Conservation (phyloP, 2,329 filamentous ascomycete genomes). For the Zymoseptoria crescenta region DNA sequence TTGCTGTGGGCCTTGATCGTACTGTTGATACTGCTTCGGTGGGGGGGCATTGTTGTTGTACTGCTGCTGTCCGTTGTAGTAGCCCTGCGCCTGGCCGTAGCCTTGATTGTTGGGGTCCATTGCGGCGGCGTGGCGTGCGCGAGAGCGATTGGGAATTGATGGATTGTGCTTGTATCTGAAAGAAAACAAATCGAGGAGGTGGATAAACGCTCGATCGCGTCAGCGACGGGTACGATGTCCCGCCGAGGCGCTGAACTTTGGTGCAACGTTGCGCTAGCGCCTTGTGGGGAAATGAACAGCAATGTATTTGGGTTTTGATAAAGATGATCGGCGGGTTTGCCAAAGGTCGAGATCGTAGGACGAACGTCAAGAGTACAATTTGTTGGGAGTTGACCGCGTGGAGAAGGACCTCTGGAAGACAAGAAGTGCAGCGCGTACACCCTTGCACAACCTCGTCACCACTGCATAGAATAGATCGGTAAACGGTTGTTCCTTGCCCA, state of each 20-base stretch:
- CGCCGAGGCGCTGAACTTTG: not conserved
- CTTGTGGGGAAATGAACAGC: not conserved
- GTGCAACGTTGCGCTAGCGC: not conserved
- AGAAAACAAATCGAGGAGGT: not conserved
- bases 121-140: not conserved
- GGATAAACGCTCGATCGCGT: not conserved
- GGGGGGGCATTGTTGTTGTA: not conserved
- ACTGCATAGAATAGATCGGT: too few relatives aligned
- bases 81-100: constrained; percentile 13
- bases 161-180: not conserved
- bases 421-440: too few relatives aligned
- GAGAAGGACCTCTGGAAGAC: too few relatives aligned
- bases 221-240: not conserved
- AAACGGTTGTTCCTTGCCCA: too few relatives aligned
- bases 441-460: too few relatives aligned
- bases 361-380: not conserved
- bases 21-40: constrained; percentile 8
- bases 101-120: not conserved
- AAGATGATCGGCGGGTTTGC: too few relatives aligned
- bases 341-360: not conserved
- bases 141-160: not conserved
- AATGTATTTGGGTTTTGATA: not conserved
- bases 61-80: constrained; percentile 12
- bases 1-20: constrained; percentile 13
- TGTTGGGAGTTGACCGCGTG: not conserved